Evolutionary conservation across 1,284 basidiomycete genomes (phyloP), one percentile per base, ranked within the genome.

Genomic region (Neolentinus lepideus): DNA sequence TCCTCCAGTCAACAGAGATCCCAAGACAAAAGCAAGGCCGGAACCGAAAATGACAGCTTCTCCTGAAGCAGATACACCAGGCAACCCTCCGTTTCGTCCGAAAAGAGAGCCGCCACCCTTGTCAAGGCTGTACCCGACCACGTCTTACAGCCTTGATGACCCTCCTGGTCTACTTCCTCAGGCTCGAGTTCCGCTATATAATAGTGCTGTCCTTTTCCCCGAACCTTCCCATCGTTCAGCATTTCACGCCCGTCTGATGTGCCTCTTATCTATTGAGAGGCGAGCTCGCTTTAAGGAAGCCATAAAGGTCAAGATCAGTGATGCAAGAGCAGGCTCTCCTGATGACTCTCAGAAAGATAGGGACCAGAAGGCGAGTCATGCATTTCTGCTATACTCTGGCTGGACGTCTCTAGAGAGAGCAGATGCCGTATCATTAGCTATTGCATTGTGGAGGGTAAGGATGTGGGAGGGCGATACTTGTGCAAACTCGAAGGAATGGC

Each of bases 381-480:
- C 85, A 1, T 88, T 86, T 62, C 61, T 89, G n/a, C 62, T 91
- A 11, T 73, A 67, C 56, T 81, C 85, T 6, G 75, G 79, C 56
- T 70, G 67, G 25, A 63, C 71, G 19, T 80, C 77, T 0, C 61
- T 78, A 12, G 65, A 67, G 53, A 72, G 80, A 45, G 83, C 76
- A 0, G 88, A 91, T 62, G 71, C 77, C 3, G 81, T 78, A 2
- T 75, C 82, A 3, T 69, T 86, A 11, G 84, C 83, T 0, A 77
- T 85, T 51, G 86, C 89, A 0, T 63, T 91, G 21, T 91, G 88
- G 88, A 79, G 89, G 58, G 57, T 90, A 50, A 74, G 83, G 57
- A 81, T 90, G 79, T 91, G 84, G 76, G 84, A 89, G 62, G 78
- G 80, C 1, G 72, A 67, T 24, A 64, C 67, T 1, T 78, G 71